Base-by-base conservation (phyloP, 2,329 filamentous ascomycete genomes). In the Sporothrix mexicana region DNA sequence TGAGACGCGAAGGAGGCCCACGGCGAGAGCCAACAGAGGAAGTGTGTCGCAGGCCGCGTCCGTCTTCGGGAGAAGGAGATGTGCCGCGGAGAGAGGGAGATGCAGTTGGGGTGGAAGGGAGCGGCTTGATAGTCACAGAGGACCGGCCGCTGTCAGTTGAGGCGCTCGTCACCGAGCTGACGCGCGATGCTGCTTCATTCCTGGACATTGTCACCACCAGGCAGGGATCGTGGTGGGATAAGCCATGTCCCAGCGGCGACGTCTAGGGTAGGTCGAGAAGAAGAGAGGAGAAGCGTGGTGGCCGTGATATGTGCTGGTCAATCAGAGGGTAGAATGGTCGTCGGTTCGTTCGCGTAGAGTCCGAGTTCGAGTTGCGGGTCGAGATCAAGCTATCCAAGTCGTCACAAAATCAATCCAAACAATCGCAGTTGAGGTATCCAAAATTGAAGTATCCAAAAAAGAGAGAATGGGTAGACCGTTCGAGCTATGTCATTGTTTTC, bases 121-220 rank as follows among this genome's bases (percentile, higher is more conserved):
- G 53, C 13, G 81, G 85, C 81, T 86, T 89, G 76, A 90, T 83
- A 53, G 92, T 94, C 78, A 89, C 87, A 79, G 86, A 87, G 74
- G 91, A 92, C 77, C 87, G 87, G 82, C 87, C 88, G 83, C 90
- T 92, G 78, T 89, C 87, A 78, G 87, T 88, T 83, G 88, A 89
- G 76, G 88, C 87, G 85, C 88, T 90, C 83, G 88, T 88, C 76
- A 86, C 83, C 76, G 90, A 90, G 84, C 87, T 90, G 86, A 91
- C 88, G 83, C 90, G 90, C 82, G 85, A 85, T 78, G 82, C 82
- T 78, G 84, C 83, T 80, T 92, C 90, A 84, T 90, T 88, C 82
- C 87, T 88, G 83, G 90, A 88, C 91, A 93, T 93, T 82, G 83
- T 88, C 82, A 81, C 82, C 80, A 78, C 75, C 75, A 70, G 73